phyloP scores from a whole-genome alignment of 345 rosid species.

The Lenwebbia sp. region DNA sequence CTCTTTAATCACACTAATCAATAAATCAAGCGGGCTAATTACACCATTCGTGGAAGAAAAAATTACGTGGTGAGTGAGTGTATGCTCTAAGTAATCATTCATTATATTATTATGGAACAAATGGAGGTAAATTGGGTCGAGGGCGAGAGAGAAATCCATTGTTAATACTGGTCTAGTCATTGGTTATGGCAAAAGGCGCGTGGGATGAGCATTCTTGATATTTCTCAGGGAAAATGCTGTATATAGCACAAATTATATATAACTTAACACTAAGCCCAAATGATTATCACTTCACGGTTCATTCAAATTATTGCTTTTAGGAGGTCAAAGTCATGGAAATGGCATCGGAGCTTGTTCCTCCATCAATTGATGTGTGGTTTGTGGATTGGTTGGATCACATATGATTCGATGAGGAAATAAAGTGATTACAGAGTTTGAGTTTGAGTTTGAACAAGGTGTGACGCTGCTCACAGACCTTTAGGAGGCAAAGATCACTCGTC shows the following conservation, averaged over 20 bases:
- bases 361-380: no score
- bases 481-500: background rate
- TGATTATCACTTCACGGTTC: background rate
- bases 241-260: background rate
- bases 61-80: background rate
- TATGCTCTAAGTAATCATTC: background rate
- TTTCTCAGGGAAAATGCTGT: background rate
- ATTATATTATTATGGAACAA: background rate
- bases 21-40: background rate
- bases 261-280: no score
- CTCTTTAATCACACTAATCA: background rate
- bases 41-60: background rate
- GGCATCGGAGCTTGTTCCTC: background rate
- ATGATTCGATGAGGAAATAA: background rate
- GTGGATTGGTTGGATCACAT: accelerated
- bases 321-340: accelerated
- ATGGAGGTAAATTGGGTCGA: background rate
- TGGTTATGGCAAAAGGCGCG: background rate
- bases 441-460: background rate
- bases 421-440: background rate
- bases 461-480: background rate
- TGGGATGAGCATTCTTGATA: background rate
- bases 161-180: background rate
- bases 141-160: background rate
- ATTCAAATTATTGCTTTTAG: background rate